Base-by-base conservation (phyloP, 805 yeast species). In the Lipomyces orientalis region DNA sequence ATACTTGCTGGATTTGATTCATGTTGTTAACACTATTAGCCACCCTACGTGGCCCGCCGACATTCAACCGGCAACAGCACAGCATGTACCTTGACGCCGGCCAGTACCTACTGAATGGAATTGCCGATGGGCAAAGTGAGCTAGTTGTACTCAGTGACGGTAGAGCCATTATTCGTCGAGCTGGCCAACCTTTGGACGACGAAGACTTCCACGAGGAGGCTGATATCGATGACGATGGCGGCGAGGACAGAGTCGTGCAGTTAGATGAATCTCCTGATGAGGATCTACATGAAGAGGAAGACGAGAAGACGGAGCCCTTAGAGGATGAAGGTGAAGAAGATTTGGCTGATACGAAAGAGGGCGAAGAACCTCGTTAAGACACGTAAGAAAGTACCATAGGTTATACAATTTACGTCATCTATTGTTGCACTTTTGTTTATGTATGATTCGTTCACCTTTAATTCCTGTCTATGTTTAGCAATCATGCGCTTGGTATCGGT, bases 271-370 rank as follows among this genome's bases (percentile, higher is more conserved):
- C 61, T 31, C 60, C 68, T 37, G 74, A 71, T 29, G 63, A 64
- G 51, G 71, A 62, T 39, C 39, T 62, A 35, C 73, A 69, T 51
- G 70, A 65, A 9, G 66, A 34, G 22, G 73, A 62, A 2, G 39
- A 62, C 4, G 71, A 64, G 39, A 64, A 70, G 49, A 37, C 61
- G 4, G 75, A 64, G 12, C 25, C 49, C 22, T 43, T 43, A 54
- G 74, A 70, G 52, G 60, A 54, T 25, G 68, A 62, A 22, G 73
- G 58, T 33, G 70, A 63, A 4, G 69, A 60, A 9, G 62, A 31
- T 33, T 19, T 34, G 16, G 62, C 22, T 33, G 68, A 64, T 14
- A n/a, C 66, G 25, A 56, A 33, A 33, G 59, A 56, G 22, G 3
- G 2, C 12, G 55, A 56, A n/a, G 34, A 22, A 33, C n/a, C 55